phyloP scores from a whole-genome alignment of 768 basidiomycete genomes.

The Butyriboletus loyo region DNA sequence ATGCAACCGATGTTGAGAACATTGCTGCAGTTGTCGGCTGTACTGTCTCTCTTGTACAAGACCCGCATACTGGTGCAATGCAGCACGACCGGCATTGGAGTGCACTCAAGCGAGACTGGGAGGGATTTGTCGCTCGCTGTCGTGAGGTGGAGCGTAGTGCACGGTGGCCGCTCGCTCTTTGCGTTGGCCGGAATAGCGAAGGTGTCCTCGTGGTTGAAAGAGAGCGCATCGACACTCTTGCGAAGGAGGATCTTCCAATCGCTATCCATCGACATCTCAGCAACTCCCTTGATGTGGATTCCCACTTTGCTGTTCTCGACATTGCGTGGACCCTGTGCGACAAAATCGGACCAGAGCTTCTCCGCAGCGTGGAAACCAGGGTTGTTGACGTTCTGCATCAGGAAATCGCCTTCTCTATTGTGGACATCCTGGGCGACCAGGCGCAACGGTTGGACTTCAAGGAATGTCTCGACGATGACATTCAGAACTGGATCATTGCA shows the following conservation, averaged over 20 bases:
- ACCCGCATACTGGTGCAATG: constrained; percentile 75
- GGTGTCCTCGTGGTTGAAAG: constrained; percentile 69
- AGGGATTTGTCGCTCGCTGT: constrained; percentile 90
- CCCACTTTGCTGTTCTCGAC: constrained; percentile 55
- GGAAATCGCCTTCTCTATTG: constrained; percentile 73
- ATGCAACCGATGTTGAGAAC: constrained; percentile 66
- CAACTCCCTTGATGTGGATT: constrained; percentile 42
- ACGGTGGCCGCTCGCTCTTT: constrained; percentile 74
- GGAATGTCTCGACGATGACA: constrained; percentile 57
- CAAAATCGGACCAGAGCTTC: constrained; percentile 55
- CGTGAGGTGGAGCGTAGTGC: constrained; percentile 86
- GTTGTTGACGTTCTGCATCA: constrained; percentile 67
- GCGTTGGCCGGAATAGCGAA: constrained; percentile 37
- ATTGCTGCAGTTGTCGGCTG: constrained; percentile 86
- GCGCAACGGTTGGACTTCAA: constrained; percentile 50
- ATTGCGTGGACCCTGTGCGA: constrained; percentile 61
- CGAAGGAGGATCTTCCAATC: constrained; percentile 66
- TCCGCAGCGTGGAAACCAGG: constrained; percentile 55
- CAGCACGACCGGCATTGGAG: constrained; percentile 80
- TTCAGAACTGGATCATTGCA: constrained; percentile 58
- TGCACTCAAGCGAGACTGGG: constrained; percentile 89
- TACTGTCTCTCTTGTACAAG: constrained; percentile 68
- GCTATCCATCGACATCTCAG: constrained; percentile 50
- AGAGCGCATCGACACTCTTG: constrained; percentile 67
- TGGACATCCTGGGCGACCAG: constrained; percentile 71